These are phyloP conservation scores for Kurtzmaniella quercitrusa DNA, from an alignment of 1,139 yeast genomes.

Conservation along the genomic window DNA sequence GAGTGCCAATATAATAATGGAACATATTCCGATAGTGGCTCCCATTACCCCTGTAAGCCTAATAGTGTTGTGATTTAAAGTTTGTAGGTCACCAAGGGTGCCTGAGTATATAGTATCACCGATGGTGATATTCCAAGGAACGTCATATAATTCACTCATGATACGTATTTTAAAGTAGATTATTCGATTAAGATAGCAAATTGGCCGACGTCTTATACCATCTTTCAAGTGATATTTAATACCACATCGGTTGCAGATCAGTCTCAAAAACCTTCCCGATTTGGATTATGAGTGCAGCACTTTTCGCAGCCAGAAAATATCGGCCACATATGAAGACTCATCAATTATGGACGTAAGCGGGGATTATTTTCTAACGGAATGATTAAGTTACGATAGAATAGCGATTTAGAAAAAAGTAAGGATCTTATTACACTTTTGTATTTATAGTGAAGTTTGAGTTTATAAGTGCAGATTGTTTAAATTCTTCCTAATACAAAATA, in stretches of 20 bases:
- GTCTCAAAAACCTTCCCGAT: constrained; percentile 1
- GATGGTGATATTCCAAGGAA: constrained; percentile 13
- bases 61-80: constrained; percentile 9
- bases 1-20: constrained; percentile 20
- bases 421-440: too few relatives aligned
- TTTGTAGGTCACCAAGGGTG: constrained; percentile 12
- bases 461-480: too few relatives aligned
- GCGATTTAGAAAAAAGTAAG: too few relatives aligned
- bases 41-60: constrained; percentile 19
- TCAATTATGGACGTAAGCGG: too few relatives aligned
- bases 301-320: constrained; percentile 3
- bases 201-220: background rate
- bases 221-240: background rate
- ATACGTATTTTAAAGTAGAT: background rate
- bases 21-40: constrained; percentile 26
- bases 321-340: too few relatives aligned
- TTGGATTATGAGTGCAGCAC: constrained; percentile 3
- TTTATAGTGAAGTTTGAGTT: too few relatives aligned
- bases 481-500: too few relatives aligned
- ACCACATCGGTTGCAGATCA: background rate
- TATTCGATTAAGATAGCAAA: background rate
- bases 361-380: too few relatives aligned
- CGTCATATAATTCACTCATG: background rate
- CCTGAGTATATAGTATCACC: constrained; percentile 3
- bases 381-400: too few relatives aligned